Base-by-base conservation (phyloP, 164 flowering plant species). In the Sextonia rubra region DNA sequence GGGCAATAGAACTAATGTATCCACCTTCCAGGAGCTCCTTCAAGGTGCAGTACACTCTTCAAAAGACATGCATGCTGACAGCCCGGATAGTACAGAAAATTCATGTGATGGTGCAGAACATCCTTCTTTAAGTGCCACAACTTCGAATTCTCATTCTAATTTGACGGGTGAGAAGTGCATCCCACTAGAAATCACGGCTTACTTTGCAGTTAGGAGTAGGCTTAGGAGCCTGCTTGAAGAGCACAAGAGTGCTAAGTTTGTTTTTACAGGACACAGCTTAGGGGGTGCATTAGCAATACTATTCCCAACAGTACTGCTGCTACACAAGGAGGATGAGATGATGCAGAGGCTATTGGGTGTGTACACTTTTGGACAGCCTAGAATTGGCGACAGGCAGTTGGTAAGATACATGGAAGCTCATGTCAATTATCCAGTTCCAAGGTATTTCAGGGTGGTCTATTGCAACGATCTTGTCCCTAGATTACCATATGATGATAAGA, bases 321-420 rank as follows among this genome's bases (percentile, higher is more conserved):
- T 85, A 11, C 97, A 91, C 62, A 88, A 82, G 52, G 97, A 94
- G 81, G 66, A 48, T 9, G 64, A 30, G 77, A 22, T 94, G 80
- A 47, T 94, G 86, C 75, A 85, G n/a, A 84, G 81, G 63, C 65
- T 94, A 73, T 88, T 89, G 27, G 94, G 91, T 14, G 87, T 91
- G 5, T 94, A 90, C 81, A 92, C 98, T 4, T 91, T 85, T 77
- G 97, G 97, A 52, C 97, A 94, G 78, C 97, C 98, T 1, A 86
- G 95, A 63, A 92, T 91, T 11, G 98, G 98, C 47, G 85, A 92
- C 77, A 58, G 74, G 52, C 44, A 85, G 44, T 83, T 91, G 69
- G 97, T 89, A 23, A 79, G 78, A 64, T 90, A 48, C 76, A 90
- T 94, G 95, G 75, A 83, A 77, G 74, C 79, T 63, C 81, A 78